phyloP scores from a whole-genome alignment of 2,329 filamentous ascomycete genomes.

The Fusarium tupiense region DNA sequence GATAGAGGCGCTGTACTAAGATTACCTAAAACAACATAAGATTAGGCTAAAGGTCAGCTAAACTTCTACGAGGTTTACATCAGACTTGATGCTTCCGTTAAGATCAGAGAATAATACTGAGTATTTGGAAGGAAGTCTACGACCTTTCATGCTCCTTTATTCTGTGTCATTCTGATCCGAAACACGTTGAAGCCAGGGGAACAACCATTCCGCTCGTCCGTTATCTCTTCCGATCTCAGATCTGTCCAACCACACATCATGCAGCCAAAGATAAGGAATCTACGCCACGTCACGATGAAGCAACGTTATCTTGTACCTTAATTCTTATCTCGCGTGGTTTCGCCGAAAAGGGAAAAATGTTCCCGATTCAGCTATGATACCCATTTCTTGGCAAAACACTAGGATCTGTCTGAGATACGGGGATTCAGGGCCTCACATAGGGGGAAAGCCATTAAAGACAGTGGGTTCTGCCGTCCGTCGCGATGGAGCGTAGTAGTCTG shows the following conservation, averaged over 20 bases:
- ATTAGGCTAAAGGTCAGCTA: background rate
- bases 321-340: constrained; percentile 26
- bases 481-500: background rate
- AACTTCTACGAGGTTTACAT: background rate
- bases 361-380: background rate
- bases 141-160: background rate
- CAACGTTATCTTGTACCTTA: constrained; percentile 12
- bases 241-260: constrained; percentile 1
- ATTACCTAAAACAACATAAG: background rate
- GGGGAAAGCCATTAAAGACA: background rate
- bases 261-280: constrained; percentile 21
- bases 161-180: background rate
- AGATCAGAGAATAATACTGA: background rate
- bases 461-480: background rate
- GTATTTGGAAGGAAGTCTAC: background rate
- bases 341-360: constrained; percentile 15
- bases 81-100: background rate
- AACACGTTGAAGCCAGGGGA: background rate
- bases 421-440: background rate
- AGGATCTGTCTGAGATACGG: background rate
- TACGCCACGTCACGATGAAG: background rate
- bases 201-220: background rate
- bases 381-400: constrained; percentile 17
- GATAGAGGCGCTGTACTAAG: background rate
- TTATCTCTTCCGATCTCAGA: constrained; percentile 21